A percentile compares a stretch with the other conserved stretches of the same genome.
phyloP scores from a whole-genome alignment of 306 rosid genomes.

The Cyamopsis tetragonoloba region DNA sequence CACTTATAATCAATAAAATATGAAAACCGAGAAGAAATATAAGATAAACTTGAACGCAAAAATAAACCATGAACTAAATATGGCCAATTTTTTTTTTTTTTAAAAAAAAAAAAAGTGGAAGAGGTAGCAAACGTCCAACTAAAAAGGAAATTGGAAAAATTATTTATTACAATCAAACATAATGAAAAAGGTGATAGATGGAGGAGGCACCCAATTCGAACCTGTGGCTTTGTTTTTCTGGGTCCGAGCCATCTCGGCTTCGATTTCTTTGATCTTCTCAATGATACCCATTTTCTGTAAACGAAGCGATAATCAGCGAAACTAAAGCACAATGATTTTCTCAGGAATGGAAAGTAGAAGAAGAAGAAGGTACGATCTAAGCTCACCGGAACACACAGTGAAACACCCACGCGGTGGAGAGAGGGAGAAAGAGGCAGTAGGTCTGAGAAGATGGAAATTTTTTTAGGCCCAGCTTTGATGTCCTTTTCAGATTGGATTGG shows the following conservation, averaged over 20 bases:
- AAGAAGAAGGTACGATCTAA: background rate
- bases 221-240: conserved; percentile 99
- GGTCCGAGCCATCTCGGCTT: conserved; percentile 99
- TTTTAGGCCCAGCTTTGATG: background rate
- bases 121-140: background rate
- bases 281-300: conserved; percentile 78
- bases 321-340: background rate
- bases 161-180: background rate
- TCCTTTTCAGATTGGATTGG: background rate
- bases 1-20: background rate
- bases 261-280: conserved; percentile 94
- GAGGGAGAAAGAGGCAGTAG: conserved; percentile 9
- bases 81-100: background rate
- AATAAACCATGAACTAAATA: background rate
- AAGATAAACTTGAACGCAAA: background rate
- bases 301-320: conserved; percentile 9
- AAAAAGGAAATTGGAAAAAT: background rate
- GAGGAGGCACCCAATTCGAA: background rate
- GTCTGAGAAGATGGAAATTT: background rate
- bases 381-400: conserved; percentile 37
- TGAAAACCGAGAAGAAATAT: background rate
- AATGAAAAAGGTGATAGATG: background rate
- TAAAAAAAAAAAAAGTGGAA: background rate
- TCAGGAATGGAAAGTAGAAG: background rate
- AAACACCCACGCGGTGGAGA: background rate